Evolutionary conservation across 148 eudicot genomes (phyloP).

Genomic region (Silene latifolia): DNA sequence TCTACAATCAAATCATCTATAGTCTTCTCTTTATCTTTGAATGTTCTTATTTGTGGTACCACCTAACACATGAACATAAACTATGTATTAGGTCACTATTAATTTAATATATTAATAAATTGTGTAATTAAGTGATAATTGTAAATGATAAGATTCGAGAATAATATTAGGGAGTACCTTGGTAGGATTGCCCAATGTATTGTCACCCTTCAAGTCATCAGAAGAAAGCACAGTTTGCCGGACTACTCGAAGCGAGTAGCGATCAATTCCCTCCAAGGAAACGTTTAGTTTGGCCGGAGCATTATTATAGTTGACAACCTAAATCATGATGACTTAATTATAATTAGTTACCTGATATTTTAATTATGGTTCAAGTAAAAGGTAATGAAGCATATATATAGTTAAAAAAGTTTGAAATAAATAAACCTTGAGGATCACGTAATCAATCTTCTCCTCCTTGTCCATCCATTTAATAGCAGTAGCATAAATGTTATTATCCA

Average conservation of each 20-base stretch:
- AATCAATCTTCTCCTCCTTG: constrained; percentile 27
- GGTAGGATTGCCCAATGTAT: constrained; percentile 48
- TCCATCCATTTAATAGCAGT: constrained; percentile 57
- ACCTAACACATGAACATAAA: constrained; percentile 18
- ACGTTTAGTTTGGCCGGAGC: constrained; percentile 31
- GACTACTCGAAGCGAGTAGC: constrained; percentile 26
- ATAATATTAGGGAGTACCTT: constrained; percentile 41
- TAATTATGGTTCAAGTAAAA: not conserved
- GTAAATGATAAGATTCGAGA: no score
- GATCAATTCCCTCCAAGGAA: constrained; percentile 37
- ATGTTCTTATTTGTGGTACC: constrained; percentile 24
- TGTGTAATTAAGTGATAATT: no score
- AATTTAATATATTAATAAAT: no score
- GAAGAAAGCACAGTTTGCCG: constrained; percentile 45
- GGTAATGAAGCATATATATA: no score
- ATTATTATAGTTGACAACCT: constrained; percentile 64
- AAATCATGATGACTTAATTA: not conserved
- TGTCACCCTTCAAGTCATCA: constrained; percentile 11
- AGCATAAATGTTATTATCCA: constrained; percentile 33
- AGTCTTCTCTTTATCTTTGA: not conserved
- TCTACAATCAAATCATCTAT: constrained; percentile 21
- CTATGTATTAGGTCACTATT: not conserved
- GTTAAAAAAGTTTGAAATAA: not conserved
- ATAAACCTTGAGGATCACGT: constrained; percentile 60
- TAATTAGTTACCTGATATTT: not conserved